Evolutionary conservation across 176 grass and related monocot genomes (phyloP), one percentile per base, ranked within the genome.

Genomic region (Ensete glaucum): DNA sequence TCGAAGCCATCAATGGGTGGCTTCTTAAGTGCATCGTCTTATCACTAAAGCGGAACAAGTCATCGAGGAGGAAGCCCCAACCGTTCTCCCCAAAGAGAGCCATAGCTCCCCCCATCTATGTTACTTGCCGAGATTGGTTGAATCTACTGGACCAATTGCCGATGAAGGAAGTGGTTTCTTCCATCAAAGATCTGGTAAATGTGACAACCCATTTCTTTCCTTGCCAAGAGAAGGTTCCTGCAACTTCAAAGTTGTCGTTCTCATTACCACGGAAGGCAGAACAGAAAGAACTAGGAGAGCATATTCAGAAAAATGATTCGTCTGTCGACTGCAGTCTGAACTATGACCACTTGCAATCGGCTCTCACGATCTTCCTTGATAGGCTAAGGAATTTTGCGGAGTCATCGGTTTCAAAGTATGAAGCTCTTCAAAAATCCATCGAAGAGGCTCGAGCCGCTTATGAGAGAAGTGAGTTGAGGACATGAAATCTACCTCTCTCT

Each of bases 101-200:
- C 59, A 54, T 17, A 16, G 82, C 89, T 68, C 88, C 91, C 0
- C 96, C 96, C 25, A 95, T 99, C 67, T 99, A 94, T 66, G 86
- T 81, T 48, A 89, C 81, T n/a, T 99, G 96, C 67, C 74, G 85
- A 79, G 78, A 77, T 70, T 99, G 96, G 96, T 82, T 95, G 63
- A 62, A 73, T 1, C 25, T 91, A 27, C 76, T 99, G 9, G 21
- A 76, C 16, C 13, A 77, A 1, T 77, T 90, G 52, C 82, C 80
- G 26, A 86, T 8, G 14, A 75, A 76, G 22, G 80, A 88, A 26
- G 89, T 95, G 80, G 81, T 77, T 72, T 81, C 82, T 62, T 84
- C 85, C 50, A 82, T 91, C 77, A 89, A 89, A 86, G 88, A 86
- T 60, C 84, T 95, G 15, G 70, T 63, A 4, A 73, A 83, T 64